Evolutionary conservation across 2,329 filamentous ascomycete species (phyloP), one percentile per base, ranked within the genome.

Genomic region (Aaosphaeria pasadenensis): DNA sequence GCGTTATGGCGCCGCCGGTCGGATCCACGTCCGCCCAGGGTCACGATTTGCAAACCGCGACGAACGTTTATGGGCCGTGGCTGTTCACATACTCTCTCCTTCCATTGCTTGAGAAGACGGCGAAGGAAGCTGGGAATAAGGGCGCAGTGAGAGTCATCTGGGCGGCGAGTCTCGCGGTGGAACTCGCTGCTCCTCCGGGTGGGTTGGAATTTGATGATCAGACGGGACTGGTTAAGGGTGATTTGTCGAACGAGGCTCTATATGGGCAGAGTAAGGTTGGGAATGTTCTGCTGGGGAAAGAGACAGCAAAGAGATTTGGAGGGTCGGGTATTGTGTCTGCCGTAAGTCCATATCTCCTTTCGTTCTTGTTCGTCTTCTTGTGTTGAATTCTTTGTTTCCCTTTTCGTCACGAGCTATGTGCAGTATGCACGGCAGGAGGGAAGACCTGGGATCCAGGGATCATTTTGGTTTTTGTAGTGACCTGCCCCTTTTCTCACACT

Each of bases 61-160:
- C 62, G 11, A 72, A 74, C 46, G 60, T 58, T 44, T 49, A 73
- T 5, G 71, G 62, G 1, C 68, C 68, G 3, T 69, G 63, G 35
- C 60, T 72, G 4, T 63, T 74, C 28, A 69, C 62, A 0, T 46
- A 69, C 30, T 48, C 68, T 1, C 57, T 74, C 4, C 52, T 60
- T 1, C 69, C 71, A 0, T 41, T 66, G 4, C 55, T 74, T 1
- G 40, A 43, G 2, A 46, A 56, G 6, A 63, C 70, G 1, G 44
- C 43, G 6, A 30, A 35, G 33, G 38, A 13, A 6, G 65, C 64
- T 3, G 52, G 48, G 5, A 53, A 49, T 4, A 45, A 9, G 9
- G 33, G 33, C 7, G 7, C 52, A 4, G 67, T 70, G 2, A 57
- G 71, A 9, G 61, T 73, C 3, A 48, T 64, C 11, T 73, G 68